Conservation (phyloP, 176 grass and related monocot species). For the Aegilops speltoides region DNA sequence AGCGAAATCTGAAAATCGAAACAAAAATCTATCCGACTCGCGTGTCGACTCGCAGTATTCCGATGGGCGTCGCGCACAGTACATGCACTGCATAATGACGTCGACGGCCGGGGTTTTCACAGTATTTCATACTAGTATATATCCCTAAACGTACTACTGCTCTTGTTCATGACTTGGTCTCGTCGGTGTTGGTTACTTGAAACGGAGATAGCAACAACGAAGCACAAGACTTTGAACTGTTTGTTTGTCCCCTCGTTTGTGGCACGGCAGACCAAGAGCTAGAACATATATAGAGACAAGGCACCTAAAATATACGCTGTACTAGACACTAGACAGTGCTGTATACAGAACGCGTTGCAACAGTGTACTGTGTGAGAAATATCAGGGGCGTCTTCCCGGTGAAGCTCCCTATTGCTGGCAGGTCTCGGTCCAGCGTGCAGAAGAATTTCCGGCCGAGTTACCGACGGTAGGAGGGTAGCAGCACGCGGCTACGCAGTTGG, state of each 20-base stretch:
- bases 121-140: no score
- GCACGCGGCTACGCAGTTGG: neutral
- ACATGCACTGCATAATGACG: slow-evolving; percentile 14
- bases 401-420: neutral
- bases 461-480: slow-evolving; percentile 15
- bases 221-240: neutral
- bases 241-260: neutral
- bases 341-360: no score
- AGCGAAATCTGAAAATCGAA: neutral
- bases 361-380: neutral
- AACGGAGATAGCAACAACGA: neutral
- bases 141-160: no score
- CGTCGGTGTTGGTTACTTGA: neutral
- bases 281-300: no score
- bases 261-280: neutral
- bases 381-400: neutral
- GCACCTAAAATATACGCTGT: no score
- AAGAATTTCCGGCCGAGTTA: neutral
- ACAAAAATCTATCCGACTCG: no score
- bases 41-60: neutral
- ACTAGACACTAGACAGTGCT: no score
- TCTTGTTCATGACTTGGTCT: no score
- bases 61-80: neutral
- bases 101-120: neutral
- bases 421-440: neutral